Evolutionary conservation across 164 flowering plant genomes (phyloP), one percentile per base, ranked within the genome.

Genomic region (Brasenia schreberi): DNA sequence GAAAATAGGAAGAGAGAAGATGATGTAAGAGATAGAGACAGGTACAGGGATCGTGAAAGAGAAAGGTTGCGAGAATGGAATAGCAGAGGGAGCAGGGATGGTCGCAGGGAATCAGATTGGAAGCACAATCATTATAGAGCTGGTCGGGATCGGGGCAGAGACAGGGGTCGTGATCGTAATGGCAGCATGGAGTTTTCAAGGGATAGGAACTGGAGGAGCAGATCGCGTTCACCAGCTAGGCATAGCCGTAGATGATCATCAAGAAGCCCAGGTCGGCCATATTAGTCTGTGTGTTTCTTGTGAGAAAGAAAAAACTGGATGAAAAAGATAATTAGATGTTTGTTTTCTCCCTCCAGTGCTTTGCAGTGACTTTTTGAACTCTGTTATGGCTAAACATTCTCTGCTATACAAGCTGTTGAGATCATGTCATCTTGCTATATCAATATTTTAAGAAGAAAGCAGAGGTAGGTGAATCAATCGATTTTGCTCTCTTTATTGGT

Each of bases 201-300:
- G 39, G 39, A 33, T 1, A 33, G 39, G 39, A 33, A 33, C 39
- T 3, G 79, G 71, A 73, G 83, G 67, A 89, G 96, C 76, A 81
- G 97, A 71, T 88, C 97, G 59, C 83, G 81, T 39, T 92, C 99
- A 59, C 97, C 97, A 66, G 72, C 70, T 56, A 80, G 90, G 73
- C 85, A 80, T 78, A 81, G 89, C 58, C 74, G 67, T 80, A 76
- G 88, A 75, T 84, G 86, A 77, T 81, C 84, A 59, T 73, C 91
- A 61, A 76, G 86, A 80, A 88, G 89, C 77, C 93, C 95, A 69
- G 78, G 72, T 65, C 83, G 78, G 52, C 80, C 63, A 49, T 72
- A 79, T 74, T 85, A 81, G 76, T 72, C n/a, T 61, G 63, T 18
- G 33, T 23, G 39, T 33, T 33, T 33, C 39, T 33, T 33, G 39